These are phyloP conservation scores for Blastobotrys persicus DNA, from an alignment of 1,139 yeast species.

Conservation along the genomic window DNA sequence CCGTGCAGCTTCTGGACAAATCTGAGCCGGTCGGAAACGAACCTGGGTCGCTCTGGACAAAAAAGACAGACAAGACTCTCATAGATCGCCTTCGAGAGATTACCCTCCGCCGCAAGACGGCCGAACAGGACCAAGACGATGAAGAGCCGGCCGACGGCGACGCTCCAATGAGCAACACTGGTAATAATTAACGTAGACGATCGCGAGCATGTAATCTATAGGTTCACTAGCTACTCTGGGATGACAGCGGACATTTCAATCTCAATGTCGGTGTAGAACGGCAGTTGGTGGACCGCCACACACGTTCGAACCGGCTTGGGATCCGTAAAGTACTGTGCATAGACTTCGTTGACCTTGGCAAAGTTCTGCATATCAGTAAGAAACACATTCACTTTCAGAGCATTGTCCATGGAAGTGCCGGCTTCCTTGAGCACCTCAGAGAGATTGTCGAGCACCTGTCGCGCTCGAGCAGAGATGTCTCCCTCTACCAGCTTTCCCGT, in stretches of 20 bases:
- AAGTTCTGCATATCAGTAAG: conserved; percentile 47
- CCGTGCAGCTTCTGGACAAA: conserved; percentile 14
- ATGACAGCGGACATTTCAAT: conserved; percentile 39
- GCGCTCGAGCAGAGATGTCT: conserved; percentile 24
- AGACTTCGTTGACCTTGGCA: conserved; percentile 47
- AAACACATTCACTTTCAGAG: conserved; percentile 52
- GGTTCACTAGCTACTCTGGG: not conserved
- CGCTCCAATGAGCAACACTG: not conserved
- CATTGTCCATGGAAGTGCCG: conserved; percentile 49
- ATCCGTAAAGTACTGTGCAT: conserved; percentile 43
- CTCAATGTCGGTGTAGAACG: conserved; percentile 29
- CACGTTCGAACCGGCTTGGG: conserved; percentile 57
- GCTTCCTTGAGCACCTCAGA: conserved; percentile 45
- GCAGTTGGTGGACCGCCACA: conserved; percentile 39
- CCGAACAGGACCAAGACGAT: conserved; percentile 11
- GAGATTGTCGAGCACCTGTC: conserved; percentile 33
- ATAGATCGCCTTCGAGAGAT: conserved; percentile 7
- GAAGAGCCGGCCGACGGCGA: conserved; percentile 7
- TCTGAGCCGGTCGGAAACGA: conserved; percentile 6
- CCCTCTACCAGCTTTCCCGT: conserved; percentile 36
- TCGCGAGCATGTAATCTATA: too few relatives aligned
- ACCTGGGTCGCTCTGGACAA: conserved; percentile 6
- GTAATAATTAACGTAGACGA: too few relatives aligned
- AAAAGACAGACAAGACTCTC: conserved; percentile 20
- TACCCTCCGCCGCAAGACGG: not conserved